phyloP scores from a whole-genome alignment of 192 early-diverging fungal species.

The Coemansia javaensis region DNA sequence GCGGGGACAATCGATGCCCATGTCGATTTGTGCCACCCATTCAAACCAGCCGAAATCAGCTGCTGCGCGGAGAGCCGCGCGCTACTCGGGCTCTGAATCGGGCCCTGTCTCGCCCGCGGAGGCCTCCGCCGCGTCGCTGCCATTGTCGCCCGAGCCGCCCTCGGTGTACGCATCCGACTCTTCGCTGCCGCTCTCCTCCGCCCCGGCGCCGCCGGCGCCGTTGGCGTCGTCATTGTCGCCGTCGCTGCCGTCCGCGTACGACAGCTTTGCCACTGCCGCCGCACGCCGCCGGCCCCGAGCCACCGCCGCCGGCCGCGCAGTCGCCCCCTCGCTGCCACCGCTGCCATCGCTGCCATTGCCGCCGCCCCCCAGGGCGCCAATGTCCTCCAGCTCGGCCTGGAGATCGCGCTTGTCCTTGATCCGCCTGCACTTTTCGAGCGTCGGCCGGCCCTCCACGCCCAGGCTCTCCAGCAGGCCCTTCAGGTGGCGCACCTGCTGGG shows the following conservation, averaged over 20 bases:
- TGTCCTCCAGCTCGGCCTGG: constrained; percentile 51
- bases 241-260: constrained; percentile 15
- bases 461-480: constrained; percentile 43
- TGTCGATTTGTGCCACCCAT: too few relatives aligned
- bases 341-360: constrained; percentile 13
- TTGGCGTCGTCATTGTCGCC: constrained; percentile 2
- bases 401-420: constrained; percentile 54
- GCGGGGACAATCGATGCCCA: too few relatives aligned
- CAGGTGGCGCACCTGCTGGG: constrained; percentile 46
- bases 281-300: constrained; percentile 31
- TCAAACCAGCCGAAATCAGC: too few relatives aligned
- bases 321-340: too few relatives aligned
- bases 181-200: constrained; percentile 14
- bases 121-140: background rate
- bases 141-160: background rate
- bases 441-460: constrained; percentile 55
- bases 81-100: background rate
- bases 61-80: too few relatives aligned
- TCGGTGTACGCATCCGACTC: constrained; percentile 16
- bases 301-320: too few relatives aligned
- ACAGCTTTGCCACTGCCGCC: constrained; percentile 9
- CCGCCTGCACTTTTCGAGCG: constrained; percentile 55
- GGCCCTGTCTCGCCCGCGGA: background rate
- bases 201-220: constrained; percentile 3
- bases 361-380: constrained; percentile 28